phyloP scores from a whole-genome alignment of 1,284 basidiomycete species.

The Cerioporus squamosus region DNA sequence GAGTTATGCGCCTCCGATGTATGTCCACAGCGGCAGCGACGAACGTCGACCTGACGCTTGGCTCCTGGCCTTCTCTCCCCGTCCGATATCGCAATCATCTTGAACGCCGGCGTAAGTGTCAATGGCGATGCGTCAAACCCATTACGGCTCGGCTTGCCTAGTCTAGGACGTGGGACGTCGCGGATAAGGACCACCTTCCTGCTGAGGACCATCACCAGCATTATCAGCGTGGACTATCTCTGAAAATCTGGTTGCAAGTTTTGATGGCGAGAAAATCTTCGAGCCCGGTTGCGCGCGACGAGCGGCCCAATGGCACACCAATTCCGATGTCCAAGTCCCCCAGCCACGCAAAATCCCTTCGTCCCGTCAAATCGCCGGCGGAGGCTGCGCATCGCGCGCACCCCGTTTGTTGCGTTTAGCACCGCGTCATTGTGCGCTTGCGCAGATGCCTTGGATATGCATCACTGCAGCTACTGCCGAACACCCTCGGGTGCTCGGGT shows the following conservation, averaged over 20 bases:
- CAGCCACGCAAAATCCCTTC: constrained; percentile 25
- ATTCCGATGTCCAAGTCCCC: neutral
- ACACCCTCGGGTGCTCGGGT: neutral
- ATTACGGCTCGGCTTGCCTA: neutral
- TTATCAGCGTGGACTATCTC: neutral
- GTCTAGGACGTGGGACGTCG: neutral
- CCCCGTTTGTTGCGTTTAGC: constrained; percentile 12
- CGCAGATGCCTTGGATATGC: neutral
- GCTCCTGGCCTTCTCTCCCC: neutral
- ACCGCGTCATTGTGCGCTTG: constrained; percentile 20
- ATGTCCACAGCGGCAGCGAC: constrained; percentile 14
- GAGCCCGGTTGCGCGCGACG: neutral
- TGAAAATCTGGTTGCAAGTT: neutral
- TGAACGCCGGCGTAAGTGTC: neutral
- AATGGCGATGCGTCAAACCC: neutral
- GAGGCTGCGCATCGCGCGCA: constrained; percentile 3
- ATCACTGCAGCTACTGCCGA: too few species aligned
- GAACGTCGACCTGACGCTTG: neutral
- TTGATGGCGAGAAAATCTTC: constrained; percentile 7
- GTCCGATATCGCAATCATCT: neutral
- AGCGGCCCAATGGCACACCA: neutral
- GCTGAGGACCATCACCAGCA: neutral
- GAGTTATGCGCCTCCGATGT: constrained; percentile 22
- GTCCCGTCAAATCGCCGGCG: constrained; percentile 18
- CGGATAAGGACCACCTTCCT: neutral